Conservation (phyloP, 345 rosid genomes). For the Gossypium rotundifolium region DNA sequence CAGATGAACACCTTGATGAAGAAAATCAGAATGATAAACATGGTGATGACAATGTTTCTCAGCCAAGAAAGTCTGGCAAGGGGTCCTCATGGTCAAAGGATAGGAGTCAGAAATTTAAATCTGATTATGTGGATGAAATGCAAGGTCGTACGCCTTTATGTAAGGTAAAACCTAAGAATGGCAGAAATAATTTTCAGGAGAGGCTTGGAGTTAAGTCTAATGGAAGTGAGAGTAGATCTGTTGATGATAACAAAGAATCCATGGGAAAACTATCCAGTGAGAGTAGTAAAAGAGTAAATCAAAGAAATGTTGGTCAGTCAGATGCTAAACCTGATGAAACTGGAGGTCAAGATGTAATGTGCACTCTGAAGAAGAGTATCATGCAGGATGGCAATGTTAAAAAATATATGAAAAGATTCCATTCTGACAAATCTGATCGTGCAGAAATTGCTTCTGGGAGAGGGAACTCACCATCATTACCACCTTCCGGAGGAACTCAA, state of each 20-base stretch:
- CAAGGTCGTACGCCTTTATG: constrained; percentile 29
- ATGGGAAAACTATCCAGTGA: constrained; percentile 31
- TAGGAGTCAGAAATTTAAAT: constrained; percentile 37
- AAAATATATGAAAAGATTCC: constrained; percentile 21
- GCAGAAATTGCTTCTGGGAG: constrained; percentile 34
- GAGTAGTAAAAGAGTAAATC: constrained; percentile 35
- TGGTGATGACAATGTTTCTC: constrained; percentile 37
- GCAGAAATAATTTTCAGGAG: constrained; percentile 37
- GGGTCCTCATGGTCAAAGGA: constrained; percentile 64
- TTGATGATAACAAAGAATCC: constrained; percentile 45
- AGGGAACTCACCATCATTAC: constrained; percentile 35
- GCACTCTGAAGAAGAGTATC: constrained; percentile 36
- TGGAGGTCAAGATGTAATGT: constrained; percentile 28
- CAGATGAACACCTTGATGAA: constrained; percentile 31
- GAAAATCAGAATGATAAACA: constrained; percentile 45
- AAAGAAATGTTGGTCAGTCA: constrained; percentile 25
- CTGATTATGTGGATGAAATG: constrained; percentile 35
- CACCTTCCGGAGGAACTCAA: constrained; percentile 43
- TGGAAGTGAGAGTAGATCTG: constrained; percentile 38
- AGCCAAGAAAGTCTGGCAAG: constrained; percentile 53
- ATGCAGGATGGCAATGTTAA: constrained; percentile 32
- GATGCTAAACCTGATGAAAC: constrained; percentile 39
- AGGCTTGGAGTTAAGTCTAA: constrained; percentile 25
- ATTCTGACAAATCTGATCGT: constrained; percentile 30
- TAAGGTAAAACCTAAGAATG: constrained; percentile 38